Conservation (phyloP, 352 stramenopile species). For the Phytophthora kernoviae region DNA sequence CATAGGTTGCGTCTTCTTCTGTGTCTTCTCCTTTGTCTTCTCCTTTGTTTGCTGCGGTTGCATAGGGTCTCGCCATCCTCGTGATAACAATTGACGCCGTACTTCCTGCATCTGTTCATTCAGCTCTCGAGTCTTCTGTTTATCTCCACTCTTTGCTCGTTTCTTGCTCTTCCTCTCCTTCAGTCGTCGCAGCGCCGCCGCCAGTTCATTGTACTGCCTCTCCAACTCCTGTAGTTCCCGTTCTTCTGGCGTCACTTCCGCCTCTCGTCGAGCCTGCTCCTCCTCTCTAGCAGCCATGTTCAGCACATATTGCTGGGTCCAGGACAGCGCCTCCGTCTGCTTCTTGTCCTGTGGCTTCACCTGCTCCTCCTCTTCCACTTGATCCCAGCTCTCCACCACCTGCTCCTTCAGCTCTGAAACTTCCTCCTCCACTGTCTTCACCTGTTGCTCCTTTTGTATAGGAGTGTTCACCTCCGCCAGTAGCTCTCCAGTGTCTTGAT, state of each 20-base stretch:
- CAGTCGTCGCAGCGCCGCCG: constrained; percentile 40
- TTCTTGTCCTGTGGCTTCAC: background rate
- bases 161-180: constrained; percentile 67
- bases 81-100: constrained; percentile 43
- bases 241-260: constrained; percentile 40
- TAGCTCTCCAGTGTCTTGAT: constrained; percentile 30
- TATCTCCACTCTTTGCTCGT: constrained; percentile 54
- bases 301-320: constrained; percentile 79
- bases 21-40: constrained; percentile 21
- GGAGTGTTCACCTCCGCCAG: constrained; percentile 37
- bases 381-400: constrained; percentile 19
- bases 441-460: constrained; percentile 2
- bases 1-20: constrained; percentile 24
- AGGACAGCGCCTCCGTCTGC: constrained; percentile 51
- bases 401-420: background rate
- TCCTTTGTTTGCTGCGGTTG: constrained; percentile 39
- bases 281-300: constrained; percentile 56
- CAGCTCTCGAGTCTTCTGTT: constrained; percentile 38
- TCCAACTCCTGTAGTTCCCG: constrained; percentile 55
- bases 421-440: constrained; percentile 2
- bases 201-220: constrained; percentile 43
- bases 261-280: constrained; percentile 42
- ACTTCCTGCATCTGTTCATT: constrained; percentile 47
- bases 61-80: constrained; percentile 52
- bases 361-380: constrained; percentile 9